Conservation (phyloP, 2,329 filamentous ascomycete genomes). For the Colletotrichum karsti region DNA sequence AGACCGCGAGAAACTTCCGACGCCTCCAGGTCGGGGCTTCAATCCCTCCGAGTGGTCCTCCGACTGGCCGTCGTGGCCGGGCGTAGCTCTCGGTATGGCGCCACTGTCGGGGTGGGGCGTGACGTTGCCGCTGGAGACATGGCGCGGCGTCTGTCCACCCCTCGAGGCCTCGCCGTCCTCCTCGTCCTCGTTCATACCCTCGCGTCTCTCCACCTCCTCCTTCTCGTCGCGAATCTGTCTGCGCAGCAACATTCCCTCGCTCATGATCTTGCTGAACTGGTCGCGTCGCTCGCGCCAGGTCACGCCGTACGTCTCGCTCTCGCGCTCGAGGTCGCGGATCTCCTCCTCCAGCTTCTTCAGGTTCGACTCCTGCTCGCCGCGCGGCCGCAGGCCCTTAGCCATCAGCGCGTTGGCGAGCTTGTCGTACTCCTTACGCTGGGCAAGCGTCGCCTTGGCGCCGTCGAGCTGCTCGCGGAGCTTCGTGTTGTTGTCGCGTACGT, state of each 20-base stretch:
- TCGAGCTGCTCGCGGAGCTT: constrained; percentile 79
- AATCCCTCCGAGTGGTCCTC: constrained; percentile 40
- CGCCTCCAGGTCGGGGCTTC: constrained; percentile 23
- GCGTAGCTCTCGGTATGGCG: constrained; percentile 42
- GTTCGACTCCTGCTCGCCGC: constrained; percentile 83
- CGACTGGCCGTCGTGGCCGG: constrained; percentile 36
- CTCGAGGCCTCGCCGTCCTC: constrained; percentile 60
- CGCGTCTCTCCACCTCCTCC: constrained; percentile 88
- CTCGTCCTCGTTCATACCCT: constrained; percentile 80
- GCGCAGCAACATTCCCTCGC: constrained; percentile 87
- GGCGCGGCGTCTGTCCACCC: constrained; percentile 58
- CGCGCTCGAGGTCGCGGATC: constrained; percentile 85
- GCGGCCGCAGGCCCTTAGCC: constrained; percentile 67
- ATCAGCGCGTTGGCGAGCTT: constrained; percentile 79
- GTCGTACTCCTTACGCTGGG: constrained; percentile 86
- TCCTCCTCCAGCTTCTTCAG: constrained; percentile 87
- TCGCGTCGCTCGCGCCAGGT: constrained; percentile 87
- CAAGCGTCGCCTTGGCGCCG: constrained; percentile 77
- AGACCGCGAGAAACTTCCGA: constrained; percentile 38
- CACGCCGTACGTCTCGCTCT: constrained; percentile 81
- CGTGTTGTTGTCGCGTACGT: constrained; percentile 78
- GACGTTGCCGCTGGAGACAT: constrained; percentile 59
- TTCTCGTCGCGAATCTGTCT: constrained; percentile 93
- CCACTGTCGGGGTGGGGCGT: constrained; percentile 58
- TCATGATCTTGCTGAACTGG: constrained; percentile 88